Base-by-base conservation (phyloP, 108 stramenopile species). In the Pseudonitzschia delicatissima region DNA sequence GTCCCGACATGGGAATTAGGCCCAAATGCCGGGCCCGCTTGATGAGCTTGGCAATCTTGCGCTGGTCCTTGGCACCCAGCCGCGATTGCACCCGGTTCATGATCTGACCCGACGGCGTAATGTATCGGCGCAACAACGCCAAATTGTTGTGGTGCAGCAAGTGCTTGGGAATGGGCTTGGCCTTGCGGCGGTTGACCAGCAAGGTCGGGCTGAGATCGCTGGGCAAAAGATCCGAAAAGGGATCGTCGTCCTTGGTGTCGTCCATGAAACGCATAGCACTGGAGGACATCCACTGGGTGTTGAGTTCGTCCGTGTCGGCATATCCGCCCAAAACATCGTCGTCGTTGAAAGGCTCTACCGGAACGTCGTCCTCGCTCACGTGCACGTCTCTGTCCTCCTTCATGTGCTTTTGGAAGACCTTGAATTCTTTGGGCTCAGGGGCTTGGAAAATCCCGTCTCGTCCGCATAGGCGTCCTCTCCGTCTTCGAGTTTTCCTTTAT, bases 71-170 rank as follows among this genome's bases (percentile, higher is more conserved):
- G 27, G 90, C 93, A 28, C 93, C 89, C 60, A 94, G 44, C 17
- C 93, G 69, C 39, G 78, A 78, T 48, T 87, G 86, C 11, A 87
- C 77, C 3, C 90, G 80, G 62, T 91, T 85, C 88, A 84, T 87
- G 64, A 94, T 89, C 67, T 87, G 84, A 31, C 89, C 89, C 9
- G 83, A 84, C 15, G 89, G 89, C 7, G 86, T 87, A 29, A 84
- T 69, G 77, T 86, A 94, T 20, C 87, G 71, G 35, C 84, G 45
- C 52, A 94, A 51, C 29, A 91, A 62, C 0, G 76, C 50, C 15
- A 93, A 65, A 47, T 93, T 93, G 73, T 93, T 93, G 63, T 93
- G 92, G 72, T 93, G 92, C 32, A 93, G 53, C 6, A 86, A 31
- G 20, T 79, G 55, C 23, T 57, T 66, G 5, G 92, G 92, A 3